Base-by-base conservation (phyloP, 2,329 filamentous ascomycete genomes). In the Penicillium sp. region DNA sequence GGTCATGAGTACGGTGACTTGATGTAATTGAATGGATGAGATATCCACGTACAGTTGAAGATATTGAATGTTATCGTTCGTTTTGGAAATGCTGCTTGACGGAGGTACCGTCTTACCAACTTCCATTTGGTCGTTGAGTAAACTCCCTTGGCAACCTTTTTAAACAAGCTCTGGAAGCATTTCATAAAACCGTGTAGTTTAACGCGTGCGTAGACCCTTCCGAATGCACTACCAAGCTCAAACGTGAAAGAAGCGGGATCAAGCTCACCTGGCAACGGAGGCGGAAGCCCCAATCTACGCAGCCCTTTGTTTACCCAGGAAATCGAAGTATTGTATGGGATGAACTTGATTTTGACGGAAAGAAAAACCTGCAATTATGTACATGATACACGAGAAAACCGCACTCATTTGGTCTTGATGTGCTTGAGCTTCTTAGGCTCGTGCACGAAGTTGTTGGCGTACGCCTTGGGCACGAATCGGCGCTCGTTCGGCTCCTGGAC, bases 381-480 rank as follows among this genome's bases (percentile, higher is more conserved):
- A 72, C 69, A 71, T 63, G 54, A 66, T 62, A 65, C 51, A 71
- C 66, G 65, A 49, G 61, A 57, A 30, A 64, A 64, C 57, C 63
- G 58, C 50, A 45, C 72, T 75, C 85, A 92, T 77, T 92, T 92
- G 60, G 89, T 89, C 66, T 87, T 82, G 71, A 92, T 84, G 67
- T 87, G 83, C 82, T 96, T 97, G 71, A 97, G 79, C 82, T 92
- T 94, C 74, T 84, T 87, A 11, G 88, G 78, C 56, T 85, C 85
- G 78, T 95, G 92, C 58, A 92, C 70, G 75, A 97, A 99, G 79
- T 97, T 96, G 76, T 95, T 95, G 55, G 94, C 92, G 73, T 99
- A 99, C 10, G 90, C 88, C 84, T 99, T 99, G 55, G 91, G 89
- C 14, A 85, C 78, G 65, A 96, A 87, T 68, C 87, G 88, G 69